phyloP scores from a whole-genome alignment of 352 stramenopile species.

The Pythium monospermum region DNA sequence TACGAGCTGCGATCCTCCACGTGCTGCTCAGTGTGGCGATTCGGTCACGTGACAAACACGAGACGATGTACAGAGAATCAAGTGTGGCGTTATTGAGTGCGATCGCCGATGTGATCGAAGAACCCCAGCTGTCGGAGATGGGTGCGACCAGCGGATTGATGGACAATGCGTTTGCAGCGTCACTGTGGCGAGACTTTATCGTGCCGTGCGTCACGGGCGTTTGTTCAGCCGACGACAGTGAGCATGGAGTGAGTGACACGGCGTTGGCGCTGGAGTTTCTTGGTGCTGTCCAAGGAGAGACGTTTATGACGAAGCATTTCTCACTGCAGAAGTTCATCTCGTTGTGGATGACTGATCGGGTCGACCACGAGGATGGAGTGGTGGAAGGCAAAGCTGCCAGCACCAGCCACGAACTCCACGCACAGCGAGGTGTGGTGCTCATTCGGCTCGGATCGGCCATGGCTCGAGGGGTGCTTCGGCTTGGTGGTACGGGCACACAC shows the following conservation, averaged over 20 bases:
- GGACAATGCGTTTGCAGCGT: neutral
- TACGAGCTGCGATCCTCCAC: conserved; percentile 31
- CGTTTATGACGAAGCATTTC: conserved; percentile 3
- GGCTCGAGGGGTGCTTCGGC: conserved; percentile 2
- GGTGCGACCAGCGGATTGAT: neutral
- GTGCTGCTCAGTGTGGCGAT: conserved; percentile 26
- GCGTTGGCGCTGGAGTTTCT: conserved; percentile 14
- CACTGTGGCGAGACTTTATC: conserved; percentile 9
- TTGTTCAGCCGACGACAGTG: neutral
- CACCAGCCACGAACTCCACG: too few relatives aligned
- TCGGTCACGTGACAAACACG: conserved; percentile 19
- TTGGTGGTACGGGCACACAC: too few relatives aligned
- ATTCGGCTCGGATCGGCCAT: conserved; percentile 1
- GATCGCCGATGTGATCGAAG: conserved; percentile 26
- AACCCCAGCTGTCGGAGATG: conserved; percentile 5
- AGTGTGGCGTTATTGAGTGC: conserved; percentile 31
- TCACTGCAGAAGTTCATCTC: conserved; percentile 5
- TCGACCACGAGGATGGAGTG: neutral
- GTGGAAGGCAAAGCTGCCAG: neutral
- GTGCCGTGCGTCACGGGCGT: neutral
- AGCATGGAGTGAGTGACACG: conserved; percentile 1
- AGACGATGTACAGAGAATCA: conserved; percentile 32
- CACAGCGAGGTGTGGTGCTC: too few relatives aligned
- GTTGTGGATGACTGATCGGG: neutral
- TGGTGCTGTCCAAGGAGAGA: conserved; percentile 1